phyloP scores from a whole-genome alignment of 495 filamentous ascomycete genomes.

The Bacidia rubella region DNA sequence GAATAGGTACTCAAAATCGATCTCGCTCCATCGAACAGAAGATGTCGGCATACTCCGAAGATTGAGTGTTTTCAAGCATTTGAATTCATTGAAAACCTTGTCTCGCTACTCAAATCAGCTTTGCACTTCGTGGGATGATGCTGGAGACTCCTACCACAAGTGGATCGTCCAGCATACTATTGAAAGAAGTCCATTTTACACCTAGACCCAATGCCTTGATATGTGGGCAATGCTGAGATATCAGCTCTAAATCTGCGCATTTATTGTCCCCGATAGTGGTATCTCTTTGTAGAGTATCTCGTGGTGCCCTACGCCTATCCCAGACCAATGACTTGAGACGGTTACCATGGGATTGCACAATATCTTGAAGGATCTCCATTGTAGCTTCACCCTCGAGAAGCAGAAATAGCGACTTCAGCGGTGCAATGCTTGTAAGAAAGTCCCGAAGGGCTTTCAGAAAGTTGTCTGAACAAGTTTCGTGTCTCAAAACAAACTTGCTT shows the following conservation, averaged over 20 bases:
- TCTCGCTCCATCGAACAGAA: not conserved
- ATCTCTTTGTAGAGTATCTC: not conserved
- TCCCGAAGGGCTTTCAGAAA: not conserved
- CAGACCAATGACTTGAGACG: not conserved
- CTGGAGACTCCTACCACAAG: not conserved
- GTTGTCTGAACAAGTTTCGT: not conserved
- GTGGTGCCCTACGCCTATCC: not conserved
- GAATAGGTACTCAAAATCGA: not conserved
- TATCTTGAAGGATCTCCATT: not conserved
- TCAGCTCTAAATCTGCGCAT: not conserved
- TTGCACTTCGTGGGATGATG: not conserved
- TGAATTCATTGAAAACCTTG: not conserved
- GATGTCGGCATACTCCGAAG: not conserved
- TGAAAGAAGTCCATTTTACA: not conserved
- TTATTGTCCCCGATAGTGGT: not conserved
- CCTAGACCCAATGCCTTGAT: not conserved
- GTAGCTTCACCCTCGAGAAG: not conserved
- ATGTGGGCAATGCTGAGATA: not conserved
- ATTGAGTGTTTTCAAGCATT: not conserved
- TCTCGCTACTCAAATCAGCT: not conserved
- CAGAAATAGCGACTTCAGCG: not conserved
- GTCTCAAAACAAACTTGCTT: not conserved
- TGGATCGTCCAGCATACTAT: not conserved
- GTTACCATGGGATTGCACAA: not conserved
- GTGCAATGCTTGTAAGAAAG: not conserved